Evolutionary conservation across 148 eudicot species (phyloP).

Genomic region (Polygonum maritimum): DNA sequence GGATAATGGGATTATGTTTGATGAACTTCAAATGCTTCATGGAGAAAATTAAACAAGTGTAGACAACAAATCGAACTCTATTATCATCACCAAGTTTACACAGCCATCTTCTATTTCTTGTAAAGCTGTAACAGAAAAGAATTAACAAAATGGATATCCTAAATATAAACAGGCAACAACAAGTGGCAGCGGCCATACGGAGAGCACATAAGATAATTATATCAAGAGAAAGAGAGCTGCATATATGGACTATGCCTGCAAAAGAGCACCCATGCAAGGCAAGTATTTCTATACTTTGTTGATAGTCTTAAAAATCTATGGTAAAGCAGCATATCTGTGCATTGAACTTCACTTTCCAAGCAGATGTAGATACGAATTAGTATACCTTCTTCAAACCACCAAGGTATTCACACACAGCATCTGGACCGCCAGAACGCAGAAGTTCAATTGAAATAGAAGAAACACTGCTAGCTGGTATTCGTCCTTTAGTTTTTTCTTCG

Average conservation of each 20-base stretch:
- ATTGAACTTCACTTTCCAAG: background rate
- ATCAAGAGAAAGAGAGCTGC: background rate
- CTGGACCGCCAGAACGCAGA: slow-evolving; percentile 79
- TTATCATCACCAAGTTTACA: background rate
- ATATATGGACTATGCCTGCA: background rate
- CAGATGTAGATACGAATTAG: background rate
- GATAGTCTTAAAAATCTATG: background rate
- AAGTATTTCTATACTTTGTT: background rate
- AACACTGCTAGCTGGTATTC: slow-evolving; percentile 58
- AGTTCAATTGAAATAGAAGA: slow-evolving; percentile 75
- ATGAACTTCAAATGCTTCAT: background rate
- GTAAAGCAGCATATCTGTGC: background rate
- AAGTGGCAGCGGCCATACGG: background rate
- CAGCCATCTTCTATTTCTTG: background rate
- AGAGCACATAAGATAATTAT: background rate
- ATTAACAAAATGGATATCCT: background rate
- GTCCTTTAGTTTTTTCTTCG: slow-evolving; percentile 89
- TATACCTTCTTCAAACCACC: slow-evolving; percentile 65
- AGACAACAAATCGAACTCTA: background rate
- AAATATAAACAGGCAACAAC: background rate
- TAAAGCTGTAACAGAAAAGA: background rate
- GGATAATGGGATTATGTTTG: background rate
- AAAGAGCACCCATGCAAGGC: background rate
- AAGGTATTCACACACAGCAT: slow-evolving; percentile 81
- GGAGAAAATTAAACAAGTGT: background rate